A percentile compares a stretch with the other conserved stretches of the same genome.
Evolutionary conservation across 148 eudicot species (phyloP).

Genomic region (Pouteria glomerata): DNA sequence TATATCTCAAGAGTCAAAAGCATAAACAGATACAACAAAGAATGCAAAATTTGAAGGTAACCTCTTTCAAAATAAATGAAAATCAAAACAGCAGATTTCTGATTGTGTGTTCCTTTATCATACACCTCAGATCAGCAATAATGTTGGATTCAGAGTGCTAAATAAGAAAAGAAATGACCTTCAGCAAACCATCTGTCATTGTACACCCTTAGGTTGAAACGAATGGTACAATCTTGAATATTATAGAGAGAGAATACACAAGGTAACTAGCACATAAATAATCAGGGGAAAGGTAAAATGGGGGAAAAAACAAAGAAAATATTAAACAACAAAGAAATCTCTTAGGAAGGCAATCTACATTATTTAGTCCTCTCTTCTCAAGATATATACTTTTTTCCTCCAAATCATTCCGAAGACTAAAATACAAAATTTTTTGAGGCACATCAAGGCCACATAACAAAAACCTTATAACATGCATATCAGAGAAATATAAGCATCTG

Average conservation of each 20-base stretch:
- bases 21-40: background rate
- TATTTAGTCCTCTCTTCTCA: background rate
- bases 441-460: background rate
- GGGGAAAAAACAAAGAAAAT: background rate
- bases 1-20: background rate
- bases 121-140: background rate
- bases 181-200: background rate
- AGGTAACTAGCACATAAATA: no score
- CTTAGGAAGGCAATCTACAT: background rate
- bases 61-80: background rate
- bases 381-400: background rate
- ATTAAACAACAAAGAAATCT: background rate
- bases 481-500: background rate
- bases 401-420: background rate
- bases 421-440: background rate
- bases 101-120: background rate
- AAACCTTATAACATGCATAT: background rate
- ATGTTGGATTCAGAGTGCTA: background rate
- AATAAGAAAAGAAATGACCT: background rate
- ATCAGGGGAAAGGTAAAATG: background rate
- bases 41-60: background rate
- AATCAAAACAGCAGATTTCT: background rate
- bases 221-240: background rate
- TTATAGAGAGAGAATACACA: background rate
- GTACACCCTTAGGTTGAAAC: background rate